A percentile compares a stretch with the other conserved stretches of the same genome.
Evolutionary conservation across 257 asterid genomes (phyloP).

Genomic region (Petunia axillaris): DNA sequence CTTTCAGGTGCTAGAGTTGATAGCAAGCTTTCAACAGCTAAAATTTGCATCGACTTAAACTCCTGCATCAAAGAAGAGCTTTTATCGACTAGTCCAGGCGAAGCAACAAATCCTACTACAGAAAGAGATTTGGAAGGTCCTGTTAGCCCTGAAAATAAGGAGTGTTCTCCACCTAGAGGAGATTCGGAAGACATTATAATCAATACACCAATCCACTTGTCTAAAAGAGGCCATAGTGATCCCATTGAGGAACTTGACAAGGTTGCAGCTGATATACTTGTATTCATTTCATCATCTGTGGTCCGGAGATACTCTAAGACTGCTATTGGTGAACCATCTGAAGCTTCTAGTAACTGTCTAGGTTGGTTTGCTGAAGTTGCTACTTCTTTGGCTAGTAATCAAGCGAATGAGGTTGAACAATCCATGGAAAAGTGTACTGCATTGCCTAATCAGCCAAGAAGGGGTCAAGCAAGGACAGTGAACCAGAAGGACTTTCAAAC

Average conservation of each 20-base stretch:
- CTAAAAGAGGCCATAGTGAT: constrained; percentile 24
- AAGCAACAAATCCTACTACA: constrained; percentile 23
- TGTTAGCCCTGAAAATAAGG: constrained; percentile 62
- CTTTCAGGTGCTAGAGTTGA: constrained; percentile 16
- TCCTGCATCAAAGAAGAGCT: constrained; percentile 33
- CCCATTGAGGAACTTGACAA: constrained; percentile 33
- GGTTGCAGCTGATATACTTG: constrained; percentile 60
- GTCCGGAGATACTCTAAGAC: constrained; percentile 19
- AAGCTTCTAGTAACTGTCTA: constrained; percentile 36
- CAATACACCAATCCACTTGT: constrained; percentile 29
- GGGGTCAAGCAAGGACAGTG: constrained; percentile 37
- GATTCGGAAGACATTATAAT: constrained; percentile 44
- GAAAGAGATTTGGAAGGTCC: constrained; percentile 52
- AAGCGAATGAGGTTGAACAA: constrained; percentile 29
- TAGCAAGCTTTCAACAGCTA: constrained; percentile 31
- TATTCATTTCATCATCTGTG: constrained; percentile 42
- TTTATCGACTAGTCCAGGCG: constrained; percentile 18
- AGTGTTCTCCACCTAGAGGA: constrained; percentile 63
- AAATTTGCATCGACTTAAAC: constrained; percentile 41
- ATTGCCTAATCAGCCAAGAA: constrained; percentile 26
- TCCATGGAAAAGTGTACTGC: constrained; percentile 15
- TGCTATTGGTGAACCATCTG: constrained; percentile 23
- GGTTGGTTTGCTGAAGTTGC: constrained; percentile 66
- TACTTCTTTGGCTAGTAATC: constrained; percentile 40
- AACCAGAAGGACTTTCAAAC: constrained; percentile 31